phyloP scores from a whole-genome alignment of 306 rosid species.

The Pyrus bretschneideri region DNA sequence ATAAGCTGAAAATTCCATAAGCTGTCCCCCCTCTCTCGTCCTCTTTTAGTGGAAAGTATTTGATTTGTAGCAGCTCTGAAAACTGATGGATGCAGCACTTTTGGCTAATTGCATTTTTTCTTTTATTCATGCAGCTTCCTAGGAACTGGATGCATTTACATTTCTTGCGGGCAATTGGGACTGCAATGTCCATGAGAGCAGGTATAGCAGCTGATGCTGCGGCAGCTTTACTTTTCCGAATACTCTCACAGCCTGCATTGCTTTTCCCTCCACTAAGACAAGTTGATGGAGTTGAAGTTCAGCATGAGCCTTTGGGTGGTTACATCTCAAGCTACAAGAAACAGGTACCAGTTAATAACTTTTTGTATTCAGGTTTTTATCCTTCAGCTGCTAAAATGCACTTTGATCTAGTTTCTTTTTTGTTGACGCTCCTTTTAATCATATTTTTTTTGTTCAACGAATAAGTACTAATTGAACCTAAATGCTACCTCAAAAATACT shows the following conservation, averaged over 20 bases:
- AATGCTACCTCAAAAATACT: background rate
- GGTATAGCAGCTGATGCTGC: conserved; percentile 98
- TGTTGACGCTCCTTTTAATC: background rate
- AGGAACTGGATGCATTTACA: conserved; percentile 99
- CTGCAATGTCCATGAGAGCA: conserved; percentile 98
- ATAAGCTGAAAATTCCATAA: background rate
- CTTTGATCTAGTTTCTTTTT: background rate
- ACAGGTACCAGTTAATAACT: conserved; percentile 44
- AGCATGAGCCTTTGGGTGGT: conserved; percentile 70
- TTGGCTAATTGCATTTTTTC: background rate
- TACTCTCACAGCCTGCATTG: conserved; percentile 94
- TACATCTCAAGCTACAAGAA: conserved; percentile 73
- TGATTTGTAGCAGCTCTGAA: background rate
- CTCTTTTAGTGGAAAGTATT: background rate
- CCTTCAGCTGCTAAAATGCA: background rate
- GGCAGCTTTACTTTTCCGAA: conserved; percentile 91
- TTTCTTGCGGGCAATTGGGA: conserved; percentile 98
- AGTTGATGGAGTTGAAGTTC: conserved; percentile 88
- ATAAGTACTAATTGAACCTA: background rate
- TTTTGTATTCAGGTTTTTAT: background rate
- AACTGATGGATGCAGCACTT: background rate
- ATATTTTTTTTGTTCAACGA: background rate
- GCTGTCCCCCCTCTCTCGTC: background rate
- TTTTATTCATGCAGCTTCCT: conserved; percentile 68
- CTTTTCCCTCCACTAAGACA: conserved; percentile 92